Evolutionary conservation across 2,329 filamentous ascomycete genomes (phyloP).

Genomic region (Trichoderma simmonsii): DNA sequence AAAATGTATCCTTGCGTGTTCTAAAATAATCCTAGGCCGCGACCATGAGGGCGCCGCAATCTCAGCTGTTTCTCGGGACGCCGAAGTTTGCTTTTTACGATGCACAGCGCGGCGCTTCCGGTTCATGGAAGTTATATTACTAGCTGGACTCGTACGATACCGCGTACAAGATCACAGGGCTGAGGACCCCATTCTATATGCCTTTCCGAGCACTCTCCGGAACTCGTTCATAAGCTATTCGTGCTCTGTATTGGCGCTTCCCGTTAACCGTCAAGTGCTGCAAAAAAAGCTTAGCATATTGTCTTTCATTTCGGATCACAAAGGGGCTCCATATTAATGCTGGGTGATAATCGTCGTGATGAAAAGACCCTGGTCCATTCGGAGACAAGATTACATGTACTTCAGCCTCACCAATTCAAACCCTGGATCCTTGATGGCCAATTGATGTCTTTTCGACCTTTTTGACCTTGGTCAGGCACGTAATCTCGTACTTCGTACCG

Average conservation of each 20-base stretch:
- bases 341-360: neutral
- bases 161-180: neutral
- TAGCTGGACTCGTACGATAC: neutral
- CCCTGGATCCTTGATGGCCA: neutral
- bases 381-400: neutral
- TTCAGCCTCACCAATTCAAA: neutral
- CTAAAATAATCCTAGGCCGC: conserved; percentile 11
- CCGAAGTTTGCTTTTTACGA: neutral
- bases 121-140: neutral
- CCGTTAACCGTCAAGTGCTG: neutral
- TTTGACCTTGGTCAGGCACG: neutral
- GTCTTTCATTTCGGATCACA: neutral
- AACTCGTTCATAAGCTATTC: neutral
- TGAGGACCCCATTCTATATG: neutral
- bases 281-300: neutral
- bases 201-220: neutral
- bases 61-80: neutral
- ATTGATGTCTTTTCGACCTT: neutral
- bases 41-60: conserved; percentile 10
- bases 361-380: neutral
- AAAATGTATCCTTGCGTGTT: conserved; percentile 4
- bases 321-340: neutral
- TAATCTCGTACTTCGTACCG: neutral
- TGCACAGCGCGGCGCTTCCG: neutral
- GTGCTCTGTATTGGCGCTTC: neutral